Percentiles rank a stretch among this genome's conserved stretches.
These are phyloP conservation scores for Kluyveromyces aestuarii DNA, from an alignment of 805 yeast genomes.

Conservation along the genomic window DNA sequence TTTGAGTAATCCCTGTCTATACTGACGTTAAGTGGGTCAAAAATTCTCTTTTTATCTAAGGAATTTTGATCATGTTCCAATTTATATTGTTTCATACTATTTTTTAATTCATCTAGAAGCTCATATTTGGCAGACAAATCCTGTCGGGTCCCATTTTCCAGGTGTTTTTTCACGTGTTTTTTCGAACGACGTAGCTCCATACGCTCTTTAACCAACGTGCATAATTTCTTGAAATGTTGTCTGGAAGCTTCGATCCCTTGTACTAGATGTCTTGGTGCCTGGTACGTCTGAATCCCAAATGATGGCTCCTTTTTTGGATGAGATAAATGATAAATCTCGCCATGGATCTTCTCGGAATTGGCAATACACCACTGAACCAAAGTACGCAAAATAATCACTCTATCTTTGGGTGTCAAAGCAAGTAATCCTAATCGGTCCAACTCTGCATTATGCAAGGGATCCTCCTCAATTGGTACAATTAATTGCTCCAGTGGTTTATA, in stretches of 20 bases:
- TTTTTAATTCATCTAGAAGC: conserved; percentile 14
- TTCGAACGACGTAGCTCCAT: conserved; percentile 18
- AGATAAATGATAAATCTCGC: conserved; percentile 19
- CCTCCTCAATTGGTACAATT: conserved; percentile 9
- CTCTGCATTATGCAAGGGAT: conserved; percentile 17
- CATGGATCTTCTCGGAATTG: conserved; percentile 20
- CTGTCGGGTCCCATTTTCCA: conserved; percentile 16
- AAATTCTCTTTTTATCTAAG: background rate
- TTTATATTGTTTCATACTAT: conserved; percentile 9
- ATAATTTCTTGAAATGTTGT: conserved; percentile 18
- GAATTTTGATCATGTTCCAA: conserved; percentile 6
- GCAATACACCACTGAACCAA: conserved; percentile 19
- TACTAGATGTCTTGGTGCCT: conserved; percentile 18
- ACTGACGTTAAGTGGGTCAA: background rate
- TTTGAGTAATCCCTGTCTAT: conserved; percentile 14
- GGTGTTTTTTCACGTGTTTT: conserved; percentile 16
- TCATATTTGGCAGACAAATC: conserved; percentile 15
- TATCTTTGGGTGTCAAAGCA: conserved; percentile 19
- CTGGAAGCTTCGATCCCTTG: conserved; percentile 18
- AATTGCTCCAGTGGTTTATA: conserved; percentile 12
- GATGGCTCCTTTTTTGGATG: conserved; percentile 23
- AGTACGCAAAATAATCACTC: conserved; percentile 17
- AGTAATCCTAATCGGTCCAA: conserved; percentile 19
- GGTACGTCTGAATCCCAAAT: conserved; percentile 18
- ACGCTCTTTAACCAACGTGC: conserved; percentile 16